Conservation (phyloP, 176 grass and related monocot species). For the Cymbopogon citratus region DNA sequence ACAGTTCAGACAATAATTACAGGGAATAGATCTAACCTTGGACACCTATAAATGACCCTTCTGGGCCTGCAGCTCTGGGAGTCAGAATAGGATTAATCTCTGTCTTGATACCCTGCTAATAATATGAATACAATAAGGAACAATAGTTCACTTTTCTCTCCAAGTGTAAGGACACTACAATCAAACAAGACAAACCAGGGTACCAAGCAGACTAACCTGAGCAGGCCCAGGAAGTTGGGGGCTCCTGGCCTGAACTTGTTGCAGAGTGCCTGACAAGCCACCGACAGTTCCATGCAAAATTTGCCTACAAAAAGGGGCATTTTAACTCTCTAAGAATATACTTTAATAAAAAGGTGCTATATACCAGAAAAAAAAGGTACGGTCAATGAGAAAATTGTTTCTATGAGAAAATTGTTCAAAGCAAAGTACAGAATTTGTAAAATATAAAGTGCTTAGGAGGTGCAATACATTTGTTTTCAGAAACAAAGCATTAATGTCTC, state of each 20-base stretch:
- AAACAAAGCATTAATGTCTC: neutral
- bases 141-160: neutral
- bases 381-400: neutral
- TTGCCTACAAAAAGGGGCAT: conserved; percentile 48
- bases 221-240: conserved; percentile 78
- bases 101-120: conserved; percentile 75
- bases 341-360: neutral
- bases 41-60: conserved; percentile 80
- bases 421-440: neutral
- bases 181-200: conserved; percentile 15
- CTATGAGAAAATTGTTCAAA: neutral
- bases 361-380: neutral
- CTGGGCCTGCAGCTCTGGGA: conserved; percentile 65
- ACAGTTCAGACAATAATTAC: conserved; percentile 7
- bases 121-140: conserved; percentile 32
- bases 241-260: conserved; percentile 84
- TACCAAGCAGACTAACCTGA: conserved; percentile 49
- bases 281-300: conserved; percentile 80
- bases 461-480: neutral
- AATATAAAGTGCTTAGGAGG: neutral
- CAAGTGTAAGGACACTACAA: neutral
- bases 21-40: conserved; percentile 46
- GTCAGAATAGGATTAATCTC: conserved; percentile 89
- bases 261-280: conserved; percentile 71
- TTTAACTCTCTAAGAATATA: conserved; percentile 13